Percentiles rank a stretch among this genome's conserved stretches.
These are phyloP conservation scores for Syzygium grande DNA, from an alignment of 345 rosid species.

Conservation along the genomic window DNA sequence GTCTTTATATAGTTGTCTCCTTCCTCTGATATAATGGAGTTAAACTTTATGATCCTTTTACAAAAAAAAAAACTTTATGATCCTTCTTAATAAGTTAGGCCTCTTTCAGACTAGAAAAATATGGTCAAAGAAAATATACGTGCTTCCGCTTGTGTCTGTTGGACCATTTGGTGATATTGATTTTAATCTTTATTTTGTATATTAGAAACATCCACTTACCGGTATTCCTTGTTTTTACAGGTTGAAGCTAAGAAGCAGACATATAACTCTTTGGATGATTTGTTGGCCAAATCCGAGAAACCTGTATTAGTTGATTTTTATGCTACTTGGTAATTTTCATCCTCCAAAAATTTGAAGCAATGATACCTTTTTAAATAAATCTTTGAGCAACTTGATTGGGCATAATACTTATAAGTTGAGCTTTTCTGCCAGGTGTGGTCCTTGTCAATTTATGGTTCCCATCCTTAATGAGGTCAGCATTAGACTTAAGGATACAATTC, in stretches of 20 bases:
- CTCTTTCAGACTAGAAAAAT: not conserved
- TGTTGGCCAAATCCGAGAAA: slow-evolving; percentile 56
- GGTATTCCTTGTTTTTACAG: not conserved
- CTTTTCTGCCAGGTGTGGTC: slow-evolving; percentile 74
- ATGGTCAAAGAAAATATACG: not conserved
- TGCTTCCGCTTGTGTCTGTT: not conserved
- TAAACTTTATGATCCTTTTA: not conserved
- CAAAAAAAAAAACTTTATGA: not conserved
- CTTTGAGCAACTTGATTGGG: not conserved
- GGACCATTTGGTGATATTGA: not conserved
- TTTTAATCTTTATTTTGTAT: not conserved
- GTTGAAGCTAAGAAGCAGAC: slow-evolving; percentile 70
- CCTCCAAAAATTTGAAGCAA: not conserved
- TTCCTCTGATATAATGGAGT: not conserved
- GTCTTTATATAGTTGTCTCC: not conserved
- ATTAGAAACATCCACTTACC: not conserved
- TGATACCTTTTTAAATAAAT: not conserved
- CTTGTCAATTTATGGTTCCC: slow-evolving; percentile 89
- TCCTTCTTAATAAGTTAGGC: not conserved
- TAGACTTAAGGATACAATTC: slow-evolving; percentile 54
- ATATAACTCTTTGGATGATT: slow-evolving; percentile 59
- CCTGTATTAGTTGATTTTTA: slow-evolving; percentile 86
- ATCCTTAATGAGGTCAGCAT: slow-evolving; percentile 66
- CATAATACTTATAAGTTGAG: not conserved
- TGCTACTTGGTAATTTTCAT: slow-evolving; percentile 60